Percentiles rank a stretch among this genome's conserved stretches.
phyloP scores from a whole-genome alignment of 352 stramenopile species.

The Phytophthora pinifolia region DNA sequence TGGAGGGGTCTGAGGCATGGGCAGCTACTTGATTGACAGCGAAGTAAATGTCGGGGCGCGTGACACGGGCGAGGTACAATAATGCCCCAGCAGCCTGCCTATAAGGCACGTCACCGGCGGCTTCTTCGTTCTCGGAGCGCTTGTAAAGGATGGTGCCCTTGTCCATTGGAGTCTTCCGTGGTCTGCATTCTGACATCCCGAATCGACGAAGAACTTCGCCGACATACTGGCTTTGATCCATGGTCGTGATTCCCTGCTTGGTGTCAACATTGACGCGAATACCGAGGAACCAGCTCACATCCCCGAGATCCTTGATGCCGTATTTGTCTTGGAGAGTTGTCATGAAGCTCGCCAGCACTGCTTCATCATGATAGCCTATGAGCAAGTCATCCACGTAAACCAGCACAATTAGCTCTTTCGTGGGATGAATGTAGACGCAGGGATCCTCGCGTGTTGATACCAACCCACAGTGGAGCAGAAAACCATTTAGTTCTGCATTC shows the following conservation, averaged over 20 bases:
- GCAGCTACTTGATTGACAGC: conserved; percentile 8
- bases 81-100: conserved; percentile 1
- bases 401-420: conserved; percentile 2
- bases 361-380: conserved; percentile 8
- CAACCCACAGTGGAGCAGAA: neutral
- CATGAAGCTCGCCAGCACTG: neutral
- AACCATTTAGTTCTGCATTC: conserved; percentile 5
- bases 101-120: neutral
- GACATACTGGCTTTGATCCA: neutral
- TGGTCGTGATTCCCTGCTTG: neutral
- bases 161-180: conserved; percentile 2
- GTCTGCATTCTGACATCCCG: conserved; percentile 1
- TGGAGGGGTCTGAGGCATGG: conserved; percentile 1
- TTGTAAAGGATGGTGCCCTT: neutral
- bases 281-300: conserved; percentile 1
- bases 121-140: neutral
- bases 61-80: conserved; percentile 5
- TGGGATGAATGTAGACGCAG: conserved; percentile 8
- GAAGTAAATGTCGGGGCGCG: conserved; percentile 5
- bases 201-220: neutral
- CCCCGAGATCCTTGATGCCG: neutral
- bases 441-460: conserved; percentile 1
- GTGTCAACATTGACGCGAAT: neutral
- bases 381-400: conserved; percentile 17
- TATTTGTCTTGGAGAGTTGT: neutral